These are phyloP conservation scores for Tolypocladium sp. DNA, from an alignment of 2,329 filamentous ascomycete species.

Conservation along the genomic window DNA sequence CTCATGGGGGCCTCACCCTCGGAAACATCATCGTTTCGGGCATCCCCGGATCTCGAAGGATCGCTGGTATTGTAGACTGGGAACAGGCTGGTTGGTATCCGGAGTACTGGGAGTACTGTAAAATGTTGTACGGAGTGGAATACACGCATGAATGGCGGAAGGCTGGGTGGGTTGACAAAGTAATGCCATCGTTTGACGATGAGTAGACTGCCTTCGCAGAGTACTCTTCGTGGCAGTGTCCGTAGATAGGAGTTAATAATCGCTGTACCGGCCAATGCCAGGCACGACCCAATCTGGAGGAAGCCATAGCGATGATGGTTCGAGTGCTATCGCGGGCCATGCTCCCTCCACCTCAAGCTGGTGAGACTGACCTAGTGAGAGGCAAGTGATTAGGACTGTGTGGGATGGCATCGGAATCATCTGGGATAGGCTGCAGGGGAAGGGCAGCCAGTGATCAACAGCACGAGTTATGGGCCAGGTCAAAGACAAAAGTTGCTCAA, in stretches of 20 bases:
- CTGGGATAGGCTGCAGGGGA: too few relatives aligned
- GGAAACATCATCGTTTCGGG: not conserved
- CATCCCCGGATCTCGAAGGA: not conserved
- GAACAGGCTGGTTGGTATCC: conserved; percentile 16
- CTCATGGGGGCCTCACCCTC: conserved; percentile 13
- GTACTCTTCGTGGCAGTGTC: conserved; percentile 9
- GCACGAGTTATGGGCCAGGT: too few relatives aligned
- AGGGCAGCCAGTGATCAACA: too few relatives aligned
- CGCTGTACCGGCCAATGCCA: too few relatives aligned
- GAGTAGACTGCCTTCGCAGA: conserved; percentile 4
- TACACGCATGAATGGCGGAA: conserved; percentile 8
- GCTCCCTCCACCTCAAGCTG: too few relatives aligned
- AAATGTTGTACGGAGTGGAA: conserved; percentile 10
- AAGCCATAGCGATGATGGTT: too few relatives aligned
- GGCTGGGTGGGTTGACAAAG: conserved; percentile 10
- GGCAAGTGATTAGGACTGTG: too few relatives aligned
- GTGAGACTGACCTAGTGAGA: too few relatives aligned
- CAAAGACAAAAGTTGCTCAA: too few relatives aligned
- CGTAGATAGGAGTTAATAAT: not conserved
- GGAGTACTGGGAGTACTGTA: conserved; percentile 20
- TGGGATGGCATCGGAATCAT: too few relatives aligned
- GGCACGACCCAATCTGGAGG: too few relatives aligned
- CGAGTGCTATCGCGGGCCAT: too few relatives aligned
- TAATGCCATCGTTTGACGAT: conserved; percentile 9
- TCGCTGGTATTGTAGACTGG: not conserved